These are phyloP conservation scores for Thielaviopsis euricoi DNA, from an alignment of 2,329 filamentous ascomycete genomes.

Conservation along the genomic window DNA sequence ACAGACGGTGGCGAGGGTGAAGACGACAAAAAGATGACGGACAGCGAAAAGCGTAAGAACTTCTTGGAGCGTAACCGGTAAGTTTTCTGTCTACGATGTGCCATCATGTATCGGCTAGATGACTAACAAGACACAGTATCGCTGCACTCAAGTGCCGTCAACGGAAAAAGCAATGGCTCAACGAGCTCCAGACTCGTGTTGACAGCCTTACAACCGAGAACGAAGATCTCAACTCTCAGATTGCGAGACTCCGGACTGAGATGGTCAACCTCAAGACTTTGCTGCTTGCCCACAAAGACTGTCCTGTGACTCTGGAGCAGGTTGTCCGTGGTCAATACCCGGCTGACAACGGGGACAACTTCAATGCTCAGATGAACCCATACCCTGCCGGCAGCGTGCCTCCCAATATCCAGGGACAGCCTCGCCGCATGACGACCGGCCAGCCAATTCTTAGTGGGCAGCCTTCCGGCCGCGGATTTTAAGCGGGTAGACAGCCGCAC, in stretches of 20 bases:
- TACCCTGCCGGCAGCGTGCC: conserved; percentile 20
- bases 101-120: conserved; percentile 11
- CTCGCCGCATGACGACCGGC: conserved; percentile 8
- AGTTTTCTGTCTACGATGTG: conserved; percentile 19
- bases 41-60: conserved; percentile 96
- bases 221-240: conserved; percentile 67
- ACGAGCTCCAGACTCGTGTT: conserved; percentile 85
- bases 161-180: conserved; percentile 97
- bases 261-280: conserved; percentile 90
- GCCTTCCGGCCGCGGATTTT: conserved; percentile 1
- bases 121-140: conserved; percentile 40
- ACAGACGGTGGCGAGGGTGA: conserved; percentile 35
- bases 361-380: conserved; percentile 39
- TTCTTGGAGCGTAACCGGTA: conserved; percentile 94
- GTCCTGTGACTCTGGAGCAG: conserved; percentile 79
- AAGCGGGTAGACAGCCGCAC: too few species aligned
- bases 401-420: not conserved
- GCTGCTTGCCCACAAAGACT: conserved; percentile 88
- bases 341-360: conserved; percentile 39
- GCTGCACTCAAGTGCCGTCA: conserved; percentile 94
- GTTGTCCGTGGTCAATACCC: conserved; percentile 24
- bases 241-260: conserved; percentile 74
- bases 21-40: conserved; percentile 69
- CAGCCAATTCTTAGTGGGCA: conserved; percentile 10
- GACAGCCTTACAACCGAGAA: conserved; percentile 88